phyloP scores from a whole-genome alignment of 140 eudicot genomes.

The Senecio squalidus region DNA sequence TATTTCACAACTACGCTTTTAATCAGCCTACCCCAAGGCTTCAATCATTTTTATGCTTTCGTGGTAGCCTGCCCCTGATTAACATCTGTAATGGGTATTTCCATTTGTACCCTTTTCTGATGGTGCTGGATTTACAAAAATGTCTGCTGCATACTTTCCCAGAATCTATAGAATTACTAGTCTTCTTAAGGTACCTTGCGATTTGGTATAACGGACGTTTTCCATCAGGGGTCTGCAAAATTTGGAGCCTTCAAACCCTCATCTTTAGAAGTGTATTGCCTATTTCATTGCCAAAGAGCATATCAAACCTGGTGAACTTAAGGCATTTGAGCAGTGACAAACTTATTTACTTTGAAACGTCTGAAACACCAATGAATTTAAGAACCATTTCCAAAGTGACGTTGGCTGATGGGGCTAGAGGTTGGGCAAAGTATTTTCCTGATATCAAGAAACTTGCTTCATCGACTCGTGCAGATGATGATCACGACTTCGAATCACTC shows the following conservation, averaged over 20 bases:
- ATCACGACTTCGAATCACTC: too few species aligned
- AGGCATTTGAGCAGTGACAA: slow-evolving; percentile 25
- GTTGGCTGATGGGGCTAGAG: slow-evolving; percentile 16
- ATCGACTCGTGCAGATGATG: too few species aligned
- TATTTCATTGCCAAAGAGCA: slow-evolving; percentile 20
- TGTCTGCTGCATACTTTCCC: slow-evolving; percentile 17
- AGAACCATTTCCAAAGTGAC: slow-evolving; percentile 20
- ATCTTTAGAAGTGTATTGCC: slow-evolving; percentile 21
- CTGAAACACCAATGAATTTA: slow-evolving; percentile 10
- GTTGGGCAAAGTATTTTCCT: slow-evolving; percentile 14
- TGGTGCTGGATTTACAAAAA: slow-evolving; percentile 20
- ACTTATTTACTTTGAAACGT: slow-evolving; percentile 5
- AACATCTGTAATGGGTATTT: slow-evolving; percentile 13
- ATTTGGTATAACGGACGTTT: slow-evolving; percentile 17
- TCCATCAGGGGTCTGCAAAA: slow-evolving; percentile 20
- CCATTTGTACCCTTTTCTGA: slow-evolving; percentile 20
- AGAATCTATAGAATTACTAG: slow-evolving; percentile 2
- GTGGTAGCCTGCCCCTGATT: slow-evolving; percentile 14
- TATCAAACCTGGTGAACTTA: slow-evolving; percentile 19
- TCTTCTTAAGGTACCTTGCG: slow-evolving; percentile 23
- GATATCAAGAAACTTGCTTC: slow-evolving; percentile 19
- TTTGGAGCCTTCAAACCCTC: slow-evolving; percentile 32
- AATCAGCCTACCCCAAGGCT: slow-evolving; percentile 11
- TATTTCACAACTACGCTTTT: slow-evolving; percentile 5
- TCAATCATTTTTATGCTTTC: slow-evolving; percentile 24